phyloP scores from a whole-genome alignment of 371 early-diverging fungal species.

The Zychaea mexicana region DNA sequence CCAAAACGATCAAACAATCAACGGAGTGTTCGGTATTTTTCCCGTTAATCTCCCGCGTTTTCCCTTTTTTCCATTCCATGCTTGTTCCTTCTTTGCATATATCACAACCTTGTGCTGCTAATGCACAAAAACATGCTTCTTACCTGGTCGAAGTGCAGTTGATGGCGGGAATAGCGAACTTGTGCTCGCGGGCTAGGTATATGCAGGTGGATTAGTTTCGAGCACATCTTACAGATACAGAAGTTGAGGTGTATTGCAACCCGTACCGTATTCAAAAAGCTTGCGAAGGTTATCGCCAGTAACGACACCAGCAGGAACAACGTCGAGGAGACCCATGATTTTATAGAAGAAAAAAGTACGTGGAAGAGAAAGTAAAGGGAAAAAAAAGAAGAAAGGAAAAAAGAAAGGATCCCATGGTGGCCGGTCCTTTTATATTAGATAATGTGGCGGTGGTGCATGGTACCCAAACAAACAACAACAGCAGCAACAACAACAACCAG shows the following conservation, averaged over 20 bases:
- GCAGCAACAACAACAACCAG: neutral
- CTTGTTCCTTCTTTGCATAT: neutral
- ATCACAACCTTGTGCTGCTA: neutral
- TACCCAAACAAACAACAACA: neutral
- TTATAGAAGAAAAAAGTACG: constrained; percentile 23
- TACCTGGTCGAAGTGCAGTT: constrained; percentile 89
- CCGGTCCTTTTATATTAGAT: neutral
- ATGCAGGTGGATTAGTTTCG: neutral
- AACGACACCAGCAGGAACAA: constrained; percentile 87
- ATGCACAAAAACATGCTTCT: constrained; percentile 1
- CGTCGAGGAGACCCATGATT: constrained; percentile 73
- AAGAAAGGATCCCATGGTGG: neutral
- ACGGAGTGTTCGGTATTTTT: neutral
- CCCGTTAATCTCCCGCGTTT: constrained; percentile 16
- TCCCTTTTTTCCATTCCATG: neutral
- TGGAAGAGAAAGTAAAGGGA: constrained; percentile 19
- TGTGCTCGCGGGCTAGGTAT: constrained; percentile 67
- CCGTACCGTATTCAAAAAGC: constrained; percentile 70
- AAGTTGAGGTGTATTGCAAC: neutral
- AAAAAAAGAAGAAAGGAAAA: neutral
- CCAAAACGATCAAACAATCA: neutral
- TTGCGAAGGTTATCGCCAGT: constrained; percentile 88
- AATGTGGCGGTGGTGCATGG: too few relatives aligned
- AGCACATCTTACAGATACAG: neutral
- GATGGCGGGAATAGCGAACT: constrained; percentile 92